Evolutionary conservation across 2,329 filamentous ascomycete species (phyloP).

Genomic region (Monilinia laxa): DNA sequence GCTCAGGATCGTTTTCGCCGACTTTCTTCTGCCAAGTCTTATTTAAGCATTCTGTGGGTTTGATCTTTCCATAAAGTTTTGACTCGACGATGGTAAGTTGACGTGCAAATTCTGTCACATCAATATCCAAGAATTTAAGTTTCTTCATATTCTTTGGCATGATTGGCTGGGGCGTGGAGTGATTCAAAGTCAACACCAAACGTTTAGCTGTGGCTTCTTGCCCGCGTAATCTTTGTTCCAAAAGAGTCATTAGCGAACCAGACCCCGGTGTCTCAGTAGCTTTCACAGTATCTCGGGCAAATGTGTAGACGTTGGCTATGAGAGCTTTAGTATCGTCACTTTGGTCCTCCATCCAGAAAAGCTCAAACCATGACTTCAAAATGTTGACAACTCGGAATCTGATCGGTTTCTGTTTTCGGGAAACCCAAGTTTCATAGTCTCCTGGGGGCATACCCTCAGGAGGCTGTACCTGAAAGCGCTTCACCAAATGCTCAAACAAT

Average conservation of each 20-base stretch:
- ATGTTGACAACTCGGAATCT: constrained; percentile 97
- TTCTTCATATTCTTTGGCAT: constrained; percentile 99
- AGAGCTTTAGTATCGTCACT: constrained; percentile 81
- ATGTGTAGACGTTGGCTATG: constrained; percentile 84
- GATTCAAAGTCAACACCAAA: constrained; percentile 81
- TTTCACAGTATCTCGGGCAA: constrained; percentile 88
- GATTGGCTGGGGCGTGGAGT: constrained; percentile 81
- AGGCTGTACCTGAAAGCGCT: constrained; percentile 88
- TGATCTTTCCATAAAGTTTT: constrained; percentile 90
- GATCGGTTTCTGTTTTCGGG: constrained; percentile 93
- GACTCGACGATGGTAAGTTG: constrained; percentile 98
- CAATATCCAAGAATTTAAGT: constrained; percentile 96
- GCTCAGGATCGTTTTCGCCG: constrained; percentile 74
- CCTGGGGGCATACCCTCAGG: constrained; percentile 72
- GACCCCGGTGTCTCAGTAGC: constrained; percentile 91
- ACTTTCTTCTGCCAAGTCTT: constrained; percentile 99
- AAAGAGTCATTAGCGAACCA: constrained; percentile 75
- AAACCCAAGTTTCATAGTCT: constrained; percentile 85
- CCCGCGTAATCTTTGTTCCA: constrained; percentile 85
- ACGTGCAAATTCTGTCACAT: constrained; percentile 92
- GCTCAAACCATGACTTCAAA: constrained; percentile 96
- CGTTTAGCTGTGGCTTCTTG: constrained; percentile 84
- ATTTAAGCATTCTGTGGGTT: constrained; percentile 91
- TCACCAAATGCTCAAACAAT: constrained; percentile 88
- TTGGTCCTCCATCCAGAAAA: constrained; percentile 96